These are phyloP conservation scores for Ambrosia trifida DNA, from an alignment of 129 eudicot species.

Conservation along the genomic window DNA sequence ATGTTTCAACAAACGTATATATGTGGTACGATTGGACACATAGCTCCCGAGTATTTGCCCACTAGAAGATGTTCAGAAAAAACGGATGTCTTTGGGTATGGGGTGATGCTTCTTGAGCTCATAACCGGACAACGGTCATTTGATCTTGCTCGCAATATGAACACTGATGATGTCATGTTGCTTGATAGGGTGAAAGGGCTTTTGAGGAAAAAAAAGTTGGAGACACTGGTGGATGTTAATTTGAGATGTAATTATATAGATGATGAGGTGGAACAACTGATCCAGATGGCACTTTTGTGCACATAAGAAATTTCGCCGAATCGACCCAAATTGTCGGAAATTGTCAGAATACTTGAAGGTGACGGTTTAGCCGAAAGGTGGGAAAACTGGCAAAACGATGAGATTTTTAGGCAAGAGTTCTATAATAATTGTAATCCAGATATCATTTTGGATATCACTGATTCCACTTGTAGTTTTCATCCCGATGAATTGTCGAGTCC, in stretches of 20 bases:
- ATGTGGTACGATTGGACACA: conserved; percentile 89
- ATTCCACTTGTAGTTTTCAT: no score
- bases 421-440: conserved; percentile 16
- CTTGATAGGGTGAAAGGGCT: conserved; percentile 94
- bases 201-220: conserved; percentile 70
- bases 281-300: conserved; percentile 78
- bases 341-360: conserved; percentile 90
- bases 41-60: conserved; percentile 80
- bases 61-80: conserved; percentile 84
- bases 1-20: conserved; percentile 82
- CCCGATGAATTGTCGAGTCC: no score
- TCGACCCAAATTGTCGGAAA: conserved; percentile 90
- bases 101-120: conserved; percentile 82
- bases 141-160: conserved; percentile 85
- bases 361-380: conserved; percentile 89
- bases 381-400: conserved; percentile 97
- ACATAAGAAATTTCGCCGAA: conserved; percentile 79
- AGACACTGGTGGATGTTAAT: conserved; percentile 84
- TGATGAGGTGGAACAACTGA: conserved; percentile 73
- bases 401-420: conserved; percentile 69
- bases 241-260: conserved; percentile 63
- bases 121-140: conserved; percentile 85
- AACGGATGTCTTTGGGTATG: conserved; percentile 88
- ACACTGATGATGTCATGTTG: conserved; percentile 82
- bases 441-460: no score